phyloP scores from a whole-genome alignment of 371 early-diverging fungal genomes.

The Entomophthora muscae region DNA sequence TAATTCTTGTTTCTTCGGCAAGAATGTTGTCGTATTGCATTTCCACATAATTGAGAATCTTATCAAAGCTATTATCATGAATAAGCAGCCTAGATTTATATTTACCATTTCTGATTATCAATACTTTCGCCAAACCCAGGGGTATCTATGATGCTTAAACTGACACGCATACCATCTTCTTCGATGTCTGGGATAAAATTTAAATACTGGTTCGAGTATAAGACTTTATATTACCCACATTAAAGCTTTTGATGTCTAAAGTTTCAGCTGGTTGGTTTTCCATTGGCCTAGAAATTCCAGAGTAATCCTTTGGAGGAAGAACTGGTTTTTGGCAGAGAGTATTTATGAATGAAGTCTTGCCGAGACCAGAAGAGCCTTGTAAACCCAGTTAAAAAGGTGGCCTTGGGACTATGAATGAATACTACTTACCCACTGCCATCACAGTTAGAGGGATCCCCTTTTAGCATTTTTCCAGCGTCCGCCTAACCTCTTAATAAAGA shows the following conservation, averaged over 20 bases:
- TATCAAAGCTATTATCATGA: conserved; percentile 30
- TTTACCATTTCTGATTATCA: conserved; percentile 55
- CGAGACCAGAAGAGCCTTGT: conserved; percentile 67
- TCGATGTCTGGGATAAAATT: conserved; percentile 50
- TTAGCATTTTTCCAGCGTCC: conserved; percentile 87
- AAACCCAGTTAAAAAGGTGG: conserved; percentile 23
- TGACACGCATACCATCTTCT: conserved; percentile 82
- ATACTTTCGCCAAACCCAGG: conserved; percentile 95
- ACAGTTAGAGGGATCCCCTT: conserved; percentile 89
- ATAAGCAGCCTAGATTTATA: neutral
- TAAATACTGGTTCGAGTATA: neutral
- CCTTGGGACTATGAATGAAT: neutral
- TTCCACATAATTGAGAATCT: conserved; percentile 86
- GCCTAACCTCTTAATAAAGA: conserved; percentile 12
- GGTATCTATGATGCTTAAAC: conserved; percentile 83
- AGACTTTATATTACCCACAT: conserved; percentile 5
- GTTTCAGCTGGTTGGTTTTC: conserved; percentile 1
- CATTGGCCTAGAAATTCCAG: neutral
- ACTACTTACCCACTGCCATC: conserved; percentile 80
- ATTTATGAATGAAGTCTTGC: conserved; percentile 96
- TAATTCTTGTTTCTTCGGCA: conserved; percentile 81
- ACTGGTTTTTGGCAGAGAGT: conserved; percentile 77
- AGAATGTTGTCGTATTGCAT: conserved; percentile 88
- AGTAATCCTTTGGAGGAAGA: conserved; percentile 36
- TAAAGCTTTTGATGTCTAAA: conserved; percentile 4